phyloP scores from a whole-genome alignment of 139 green algal genomes.

The Closterium sp. region DNA sequence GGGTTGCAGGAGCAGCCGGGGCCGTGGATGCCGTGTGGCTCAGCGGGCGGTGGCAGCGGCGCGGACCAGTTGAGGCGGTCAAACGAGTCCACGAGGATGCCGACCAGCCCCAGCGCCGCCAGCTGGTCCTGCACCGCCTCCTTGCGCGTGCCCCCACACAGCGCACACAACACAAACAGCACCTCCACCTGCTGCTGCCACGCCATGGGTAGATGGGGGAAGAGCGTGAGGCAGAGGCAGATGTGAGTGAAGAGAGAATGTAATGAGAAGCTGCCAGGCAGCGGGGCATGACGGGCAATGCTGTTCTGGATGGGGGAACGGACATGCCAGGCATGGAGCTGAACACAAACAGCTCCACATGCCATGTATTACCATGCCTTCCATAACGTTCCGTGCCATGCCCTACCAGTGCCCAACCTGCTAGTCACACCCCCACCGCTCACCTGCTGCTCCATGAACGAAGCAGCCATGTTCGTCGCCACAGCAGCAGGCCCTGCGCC shows the following conservation, averaged over 20 bases:
- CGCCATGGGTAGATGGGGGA: no score
- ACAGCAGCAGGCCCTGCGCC: background rate
- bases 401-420: background rate
- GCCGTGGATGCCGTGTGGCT: slow-evolving; percentile 52
- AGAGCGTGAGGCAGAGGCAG: no score
- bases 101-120: slow-evolving; percentile 39
- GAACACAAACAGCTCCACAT: background rate
- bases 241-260: background rate
- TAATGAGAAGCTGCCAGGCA: background rate
- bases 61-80: slow-evolving; percentile 35
- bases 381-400: background rate
- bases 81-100: background rate
- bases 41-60: slow-evolving; percentile 4
- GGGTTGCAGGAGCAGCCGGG: slow-evolving; percentile 56
- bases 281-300: no score
- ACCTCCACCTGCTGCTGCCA: slow-evolving; percentile 53
- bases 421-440: background rate
- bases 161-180: slow-evolving; percentile 49
- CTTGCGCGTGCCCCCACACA: slow-evolving; percentile 40
- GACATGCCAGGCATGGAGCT: background rate
- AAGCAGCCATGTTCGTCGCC: background rate
- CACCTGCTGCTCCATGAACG: background rate
- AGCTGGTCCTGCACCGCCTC: slow-evolving; percentile 48
- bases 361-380: background rate
- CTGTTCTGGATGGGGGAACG: no score